A percentile compares a stretch with the other conserved stretches of the same genome.
Conservation (phyloP, 106 monocot species). For the Chionographis japonica region DNA sequence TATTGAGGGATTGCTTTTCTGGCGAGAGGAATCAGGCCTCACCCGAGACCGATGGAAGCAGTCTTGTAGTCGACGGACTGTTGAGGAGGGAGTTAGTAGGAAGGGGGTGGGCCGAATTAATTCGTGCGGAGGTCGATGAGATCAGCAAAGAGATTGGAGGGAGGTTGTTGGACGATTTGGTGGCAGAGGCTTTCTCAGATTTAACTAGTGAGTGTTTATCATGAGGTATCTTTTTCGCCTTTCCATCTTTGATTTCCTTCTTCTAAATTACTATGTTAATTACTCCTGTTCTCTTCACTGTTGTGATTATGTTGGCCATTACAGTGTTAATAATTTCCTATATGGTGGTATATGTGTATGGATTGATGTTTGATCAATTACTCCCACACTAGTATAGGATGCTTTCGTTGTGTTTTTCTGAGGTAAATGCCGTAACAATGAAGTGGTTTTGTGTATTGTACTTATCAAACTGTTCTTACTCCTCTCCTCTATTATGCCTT, state of each 20-base stretch:
- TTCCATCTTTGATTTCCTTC: neutral
- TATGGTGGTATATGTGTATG: too few relatives aligned
- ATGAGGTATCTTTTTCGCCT: neutral
- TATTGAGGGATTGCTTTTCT: conserved; percentile 41
- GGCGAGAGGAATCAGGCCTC: conserved; percentile 3
- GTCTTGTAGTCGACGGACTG: conserved; percentile 22
- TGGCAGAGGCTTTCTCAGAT: conserved; percentile 38
- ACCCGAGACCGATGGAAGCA: conserved; percentile 17
- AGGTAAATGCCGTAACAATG: too few relatives aligned
- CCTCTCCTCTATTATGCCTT: too few relatives aligned
- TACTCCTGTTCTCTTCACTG: neutral
- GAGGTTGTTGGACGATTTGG: conserved; percentile 46
- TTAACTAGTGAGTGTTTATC: conserved; percentile 4
- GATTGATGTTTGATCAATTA: too few relatives aligned
- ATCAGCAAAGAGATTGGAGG: conserved; percentile 29
- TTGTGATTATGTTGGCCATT: too few relatives aligned
- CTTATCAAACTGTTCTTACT: too few relatives aligned
- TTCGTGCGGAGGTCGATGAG: conserved; percentile 38
- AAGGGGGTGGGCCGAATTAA: conserved; percentile 28
- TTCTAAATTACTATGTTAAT: neutral
- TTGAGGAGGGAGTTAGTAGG: conserved; percentile 40
- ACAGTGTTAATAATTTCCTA: too few relatives aligned
- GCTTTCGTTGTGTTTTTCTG: too few relatives aligned
- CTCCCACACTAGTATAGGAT: too few relatives aligned
- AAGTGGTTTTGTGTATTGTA: too few relatives aligned